Evolutionary conservation across 1,284 basidiomycete genomes (phyloP), one percentile per base, ranked within the genome.

Genomic region (Microbotryum lychnidis-dioicae): DNA sequence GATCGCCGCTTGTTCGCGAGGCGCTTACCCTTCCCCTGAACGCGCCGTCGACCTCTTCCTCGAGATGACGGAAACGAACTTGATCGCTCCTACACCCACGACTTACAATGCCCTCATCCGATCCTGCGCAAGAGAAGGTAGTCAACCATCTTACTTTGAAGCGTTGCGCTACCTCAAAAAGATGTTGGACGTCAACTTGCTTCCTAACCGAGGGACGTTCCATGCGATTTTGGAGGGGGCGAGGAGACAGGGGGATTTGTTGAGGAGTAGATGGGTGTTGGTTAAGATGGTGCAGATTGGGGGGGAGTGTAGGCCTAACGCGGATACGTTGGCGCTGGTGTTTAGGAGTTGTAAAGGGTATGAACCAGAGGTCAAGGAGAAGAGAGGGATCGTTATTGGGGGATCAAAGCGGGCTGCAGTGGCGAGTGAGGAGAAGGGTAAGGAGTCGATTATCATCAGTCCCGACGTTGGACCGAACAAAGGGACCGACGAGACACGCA

Each of bases 21-120:
- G 80, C 9, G 75, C 76, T 18, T 73, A 77, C 12, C 76, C 80
- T 46, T 69, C 78, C 0, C 71, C 73, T 3, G 91, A 96, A 73
- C 84, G 90, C 47, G 94, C 94, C 0, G 79, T 96, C 50, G 94
- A 98, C 73, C 79, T 98, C 1, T 96, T 90, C 82, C 84, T 83
- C 27, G 94, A 98, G 74, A 92, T 98, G 90, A 79, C 77, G 1
- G 79, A 84, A 2, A 84, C 86, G 66, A 80, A 83, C 56, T 68
- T 77, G 12, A 77, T 90, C 3, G 63, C 75, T 16, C 89, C 94
- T 0, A 85, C 83, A 0, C 79, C 80, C 3, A 82, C 80, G 6
- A 81, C 89, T 9, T 98, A 91, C 74, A 86, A 87, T 65, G 88
- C 88, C 0, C 77, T 89, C 60, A 93, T 97, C 84, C 18, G 88